Evolutionary conservation across 345 rosid species (phyloP).

Genomic region (Noccaea caerulescens): DNA sequence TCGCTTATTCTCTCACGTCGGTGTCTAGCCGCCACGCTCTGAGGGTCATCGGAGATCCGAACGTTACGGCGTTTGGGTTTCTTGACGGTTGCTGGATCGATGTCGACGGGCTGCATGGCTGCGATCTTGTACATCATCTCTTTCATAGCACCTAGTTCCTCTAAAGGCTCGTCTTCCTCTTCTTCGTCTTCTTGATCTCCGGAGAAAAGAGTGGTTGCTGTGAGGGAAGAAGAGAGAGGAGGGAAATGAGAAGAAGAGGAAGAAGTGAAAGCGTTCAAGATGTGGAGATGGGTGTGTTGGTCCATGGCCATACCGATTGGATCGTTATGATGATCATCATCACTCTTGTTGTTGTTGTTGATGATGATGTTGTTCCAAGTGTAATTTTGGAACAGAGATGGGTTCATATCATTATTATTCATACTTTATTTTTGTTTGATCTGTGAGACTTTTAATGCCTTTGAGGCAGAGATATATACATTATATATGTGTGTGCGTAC

Average conservation of each 20-base stretch:
- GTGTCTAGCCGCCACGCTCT: slow-evolving; percentile 94
- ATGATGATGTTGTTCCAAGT: slow-evolving; percentile 46
- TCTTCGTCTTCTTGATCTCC: slow-evolving; percentile 37
- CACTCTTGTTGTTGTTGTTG: slow-evolving; percentile 10
- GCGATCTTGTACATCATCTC: slow-evolving; percentile 99
- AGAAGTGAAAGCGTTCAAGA: slow-evolving; percentile 42
- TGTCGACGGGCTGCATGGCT: slow-evolving; percentile 92
- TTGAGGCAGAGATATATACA: slow-evolving; percentile 22
- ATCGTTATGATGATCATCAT: slow-evolving; percentile 29
- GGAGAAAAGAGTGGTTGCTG: slow-evolving; percentile 31
- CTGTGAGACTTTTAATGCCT: slow-evolving; percentile 29
- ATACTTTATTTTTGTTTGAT: slow-evolving; percentile 42
- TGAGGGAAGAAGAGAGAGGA: slow-evolving; percentile 42
- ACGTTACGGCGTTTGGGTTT: slow-evolving; percentile 89
- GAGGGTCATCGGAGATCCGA: slow-evolving; percentile 92
- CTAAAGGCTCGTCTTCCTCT: slow-evolving; percentile 66
- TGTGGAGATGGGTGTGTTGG: slow-evolving; percentile 42
- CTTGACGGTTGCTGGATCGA: slow-evolving; percentile 76
- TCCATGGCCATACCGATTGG: slow-evolving; percentile 55
- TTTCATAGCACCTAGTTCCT: slow-evolving; percentile 87
- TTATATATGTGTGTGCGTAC: neutral
- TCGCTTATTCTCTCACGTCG: slow-evolving; percentile 93
- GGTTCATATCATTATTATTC: slow-evolving; percentile 63
- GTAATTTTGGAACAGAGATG: slow-evolving; percentile 52
- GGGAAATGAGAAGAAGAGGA: slow-evolving; percentile 47